These are phyloP conservation scores for Heteromeles arbutifolia DNA, from an alignment of 306 rosid species.

Conservation along the genomic window DNA sequence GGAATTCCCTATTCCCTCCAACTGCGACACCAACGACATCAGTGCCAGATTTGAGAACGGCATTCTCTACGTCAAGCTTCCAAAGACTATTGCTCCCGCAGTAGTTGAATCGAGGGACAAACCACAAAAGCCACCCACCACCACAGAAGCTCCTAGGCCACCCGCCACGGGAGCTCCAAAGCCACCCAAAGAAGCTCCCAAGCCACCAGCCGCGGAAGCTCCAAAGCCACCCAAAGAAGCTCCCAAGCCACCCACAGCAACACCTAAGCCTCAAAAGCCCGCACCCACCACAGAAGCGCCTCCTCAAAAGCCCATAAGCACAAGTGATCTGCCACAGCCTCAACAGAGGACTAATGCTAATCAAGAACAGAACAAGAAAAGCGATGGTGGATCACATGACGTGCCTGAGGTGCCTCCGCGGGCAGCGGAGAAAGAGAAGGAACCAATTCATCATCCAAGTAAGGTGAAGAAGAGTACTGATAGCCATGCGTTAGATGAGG, in stretches of 20 bases:
- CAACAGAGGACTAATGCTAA: not conserved
- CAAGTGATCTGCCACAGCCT: not conserved
- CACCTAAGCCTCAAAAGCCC: not conserved
- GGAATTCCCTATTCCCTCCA: conserved; percentile 40
- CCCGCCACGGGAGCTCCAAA: not conserved
- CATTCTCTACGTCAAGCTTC: conserved; percentile 33
- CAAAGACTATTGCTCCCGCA: conserved; percentile 20
- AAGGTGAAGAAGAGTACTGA: not conserved
- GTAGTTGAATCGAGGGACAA: not conserved
- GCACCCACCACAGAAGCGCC: not conserved
- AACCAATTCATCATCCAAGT: not conserved
- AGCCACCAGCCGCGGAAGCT: not conserved
- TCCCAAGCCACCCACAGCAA: not conserved
- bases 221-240: not conserved
- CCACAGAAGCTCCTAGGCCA: not conserved
- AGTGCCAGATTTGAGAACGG: conserved; percentile 52
- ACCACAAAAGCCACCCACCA: not conserved
- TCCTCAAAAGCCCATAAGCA: not conserved
- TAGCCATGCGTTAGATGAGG: not conserved
- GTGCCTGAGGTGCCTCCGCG: not conserved
- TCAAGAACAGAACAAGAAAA: not conserved
- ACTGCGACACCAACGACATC: conserved; percentile 32
- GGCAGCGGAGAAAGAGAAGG: not conserved
- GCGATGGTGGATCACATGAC: not conserved
- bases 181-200: not conserved